Percentiles rank a stretch among this genome's conserved stretches.
Evolutionary conservation across 2,329 filamentous ascomycete genomes (phyloP).

Genomic region (Podosphaera leucotricha): DNA sequence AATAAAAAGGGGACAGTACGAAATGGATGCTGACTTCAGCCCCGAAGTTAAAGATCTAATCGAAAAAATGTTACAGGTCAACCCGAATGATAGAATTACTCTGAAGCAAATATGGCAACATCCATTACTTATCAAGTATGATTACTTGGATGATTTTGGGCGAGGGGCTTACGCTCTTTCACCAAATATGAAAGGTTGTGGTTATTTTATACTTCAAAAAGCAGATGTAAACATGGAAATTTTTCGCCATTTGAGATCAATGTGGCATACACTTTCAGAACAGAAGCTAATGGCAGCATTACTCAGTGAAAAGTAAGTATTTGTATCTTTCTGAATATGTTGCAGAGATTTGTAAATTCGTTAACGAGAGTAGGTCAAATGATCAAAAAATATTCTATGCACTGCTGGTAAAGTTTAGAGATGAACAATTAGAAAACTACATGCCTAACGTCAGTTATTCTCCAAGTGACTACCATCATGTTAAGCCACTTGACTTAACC

Average conservation of each 20-base stretch:
- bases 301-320: slow-evolving; percentile 33
- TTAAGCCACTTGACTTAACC: slow-evolving; percentile 32
- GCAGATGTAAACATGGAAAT: slow-evolving; percentile 61
- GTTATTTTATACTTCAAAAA: slow-evolving; percentile 31
- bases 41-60: slow-evolving; percentile 57
- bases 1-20: slow-evolving; percentile 34
- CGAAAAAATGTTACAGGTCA: slow-evolving; percentile 50
- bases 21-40: slow-evolving; percentile 38
- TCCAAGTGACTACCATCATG: slow-evolving; percentile 74
- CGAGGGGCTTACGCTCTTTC: slow-evolving; percentile 24
- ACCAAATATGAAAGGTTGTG: slow-evolving; percentile 34
- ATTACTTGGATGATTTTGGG: slow-evolving; percentile 38
- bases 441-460: slow-evolving; percentile 61
- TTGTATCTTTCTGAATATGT: background rate
- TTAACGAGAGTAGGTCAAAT: slow-evolving; percentile 33
- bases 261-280: slow-evolving; percentile 74
- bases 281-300: slow-evolving; percentile 47
- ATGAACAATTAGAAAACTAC: slow-evolving; percentile 73
- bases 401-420: slow-evolving; percentile 57
- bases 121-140: slow-evolving; percentile 65
- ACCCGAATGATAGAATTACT: slow-evolving; percentile 56
- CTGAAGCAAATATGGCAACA: slow-evolving; percentile 71
- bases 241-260: slow-evolving; percentile 60
- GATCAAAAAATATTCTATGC: slow-evolving; percentile 89
- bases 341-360: background rate